Conservation (phyloP, 2,329 filamentous ascomycete species). For the Stagonosporopsis chrysanthemi region DNA sequence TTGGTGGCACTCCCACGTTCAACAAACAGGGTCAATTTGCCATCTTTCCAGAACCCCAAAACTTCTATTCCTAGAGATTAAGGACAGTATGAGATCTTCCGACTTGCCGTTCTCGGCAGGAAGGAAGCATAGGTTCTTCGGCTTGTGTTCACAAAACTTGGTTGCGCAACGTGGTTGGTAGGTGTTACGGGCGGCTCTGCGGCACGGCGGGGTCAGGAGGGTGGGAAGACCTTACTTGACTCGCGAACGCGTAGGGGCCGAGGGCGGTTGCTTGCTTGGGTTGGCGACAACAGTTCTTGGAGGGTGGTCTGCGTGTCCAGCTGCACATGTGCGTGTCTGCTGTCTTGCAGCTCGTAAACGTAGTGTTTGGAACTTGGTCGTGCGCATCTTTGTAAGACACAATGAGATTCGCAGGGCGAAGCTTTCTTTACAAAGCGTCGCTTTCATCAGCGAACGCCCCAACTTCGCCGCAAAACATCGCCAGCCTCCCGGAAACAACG, state of each 20-base stretch:
- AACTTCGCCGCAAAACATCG: neutral
- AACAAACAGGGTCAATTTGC: conserved; percentile 5
- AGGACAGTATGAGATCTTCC: neutral
- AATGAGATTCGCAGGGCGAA: conserved; percentile 2
- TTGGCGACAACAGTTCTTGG: neutral
- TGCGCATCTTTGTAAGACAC: conserved; percentile 10
- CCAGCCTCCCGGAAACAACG: conserved; percentile 17
- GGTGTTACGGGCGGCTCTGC: conserved; percentile 42
- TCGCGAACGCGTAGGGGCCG: conserved; percentile 1
- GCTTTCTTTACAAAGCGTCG: neutral
- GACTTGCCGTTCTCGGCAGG: neutral
- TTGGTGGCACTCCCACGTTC: neutral
- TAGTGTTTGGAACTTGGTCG: neutral
- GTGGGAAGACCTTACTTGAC: conserved; percentile 5
- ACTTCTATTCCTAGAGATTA: conserved; percentile 7
- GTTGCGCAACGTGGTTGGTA: conserved; percentile 12
- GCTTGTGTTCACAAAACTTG: neutral
- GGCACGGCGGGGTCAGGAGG: conserved; percentile 21
- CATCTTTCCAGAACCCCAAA: conserved; percentile 1
- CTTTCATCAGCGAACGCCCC: conserved; percentile 6
- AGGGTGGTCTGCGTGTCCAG: neutral
- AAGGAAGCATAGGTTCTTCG: conserved; percentile 7
- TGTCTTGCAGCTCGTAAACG: neutral
- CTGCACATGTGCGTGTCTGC: neutral
- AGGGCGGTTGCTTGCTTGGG: conserved; percentile 14